Conservation (phyloP, 2,329 filamentous ascomycete genomes). For the Teratosphaeria gauchensis region DNA sequence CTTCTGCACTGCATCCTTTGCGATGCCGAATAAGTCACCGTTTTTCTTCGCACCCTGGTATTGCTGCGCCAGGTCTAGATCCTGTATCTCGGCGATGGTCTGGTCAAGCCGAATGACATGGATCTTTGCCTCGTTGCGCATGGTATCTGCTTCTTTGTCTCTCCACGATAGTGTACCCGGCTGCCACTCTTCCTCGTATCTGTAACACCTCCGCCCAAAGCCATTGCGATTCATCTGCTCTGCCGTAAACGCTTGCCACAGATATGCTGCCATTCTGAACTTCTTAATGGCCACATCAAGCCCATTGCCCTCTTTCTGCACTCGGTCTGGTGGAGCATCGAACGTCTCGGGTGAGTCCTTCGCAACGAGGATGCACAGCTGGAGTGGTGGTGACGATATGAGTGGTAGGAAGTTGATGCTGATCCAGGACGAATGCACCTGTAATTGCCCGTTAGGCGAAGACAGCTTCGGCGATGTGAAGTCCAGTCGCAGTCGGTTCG, state of each 20-base stretch:
- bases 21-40: constrained; percentile 66
- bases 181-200: constrained; percentile 93
- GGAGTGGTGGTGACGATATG: constrained; percentile 68
- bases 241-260: constrained; percentile 95
- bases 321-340: constrained; percentile 67
- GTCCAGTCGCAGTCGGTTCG: constrained; percentile 80
- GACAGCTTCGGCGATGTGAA: constrained; percentile 73
- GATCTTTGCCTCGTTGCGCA: constrained; percentile 84
- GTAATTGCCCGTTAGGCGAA: constrained; percentile 55
- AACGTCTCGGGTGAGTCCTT: constrained; percentile 82
- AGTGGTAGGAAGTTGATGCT: constrained; percentile 80
- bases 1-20: constrained; percentile 64
- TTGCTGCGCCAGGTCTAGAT: constrained; percentile 70
- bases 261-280: constrained; percentile 87
- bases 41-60: constrained; percentile 58
- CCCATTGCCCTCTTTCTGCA: constrained; percentile 70
- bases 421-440: constrained; percentile 67
- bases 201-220: constrained; percentile 74
- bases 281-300: constrained; percentile 75
- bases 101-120: constrained; percentile 76
- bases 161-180: constrained; percentile 67
- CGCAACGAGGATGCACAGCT: constrained; percentile 77
- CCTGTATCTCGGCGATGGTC: constrained; percentile 73
- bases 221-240: constrained; percentile 92
- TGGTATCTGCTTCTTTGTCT: constrained; percentile 59